phyloP scores from a whole-genome alignment of 1,139 yeast genomes.

The Hyphopichia buzzinii region DNA sequence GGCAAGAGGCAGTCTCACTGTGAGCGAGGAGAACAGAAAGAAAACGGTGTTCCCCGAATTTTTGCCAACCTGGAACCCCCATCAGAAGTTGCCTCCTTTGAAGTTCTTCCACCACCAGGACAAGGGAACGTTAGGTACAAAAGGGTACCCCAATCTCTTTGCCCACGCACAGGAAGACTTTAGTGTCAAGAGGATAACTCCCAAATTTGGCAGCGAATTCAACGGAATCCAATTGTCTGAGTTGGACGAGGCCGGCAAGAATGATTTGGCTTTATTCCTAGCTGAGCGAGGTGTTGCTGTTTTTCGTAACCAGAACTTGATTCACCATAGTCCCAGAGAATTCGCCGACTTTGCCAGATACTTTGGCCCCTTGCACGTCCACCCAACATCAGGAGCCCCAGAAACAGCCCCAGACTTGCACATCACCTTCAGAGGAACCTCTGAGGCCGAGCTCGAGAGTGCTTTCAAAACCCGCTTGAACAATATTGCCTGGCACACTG shows the following conservation, averaged over 20 bases:
- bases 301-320: constrained; percentile 39
- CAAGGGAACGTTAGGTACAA: constrained; percentile 21
- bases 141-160: constrained; percentile 16
- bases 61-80: constrained; percentile 31
- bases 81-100: constrained; percentile 23
- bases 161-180: constrained; percentile 6
- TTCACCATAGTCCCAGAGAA: constrained; percentile 30
- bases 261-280: constrained; percentile 38
- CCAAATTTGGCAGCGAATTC: constrained; percentile 26
- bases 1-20: constrained; percentile 23
- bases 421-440: constrained; percentile 30
- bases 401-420: constrained; percentile 35
- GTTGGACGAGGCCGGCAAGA: constrained; percentile 27
- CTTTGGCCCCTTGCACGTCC: constrained; percentile 39
- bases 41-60: constrained; percentile 21
- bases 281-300: constrained; percentile 42
- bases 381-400: constrained; percentile 42
- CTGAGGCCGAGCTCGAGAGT: constrained; percentile 22
- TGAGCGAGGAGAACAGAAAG: constrained; percentile 19
- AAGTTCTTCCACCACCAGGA: constrained; percentile 21
- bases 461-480: constrained; percentile 22
- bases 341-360: constrained; percentile 29
- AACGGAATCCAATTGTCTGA: constrained; percentile 26
- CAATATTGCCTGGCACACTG: constrained; percentile 42
- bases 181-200: constrained; percentile 17